These are phyloP conservation scores for Serendipita indica DNA, from an alignment of 768 basidiomycete species.

Conservation along the genomic window DNA sequence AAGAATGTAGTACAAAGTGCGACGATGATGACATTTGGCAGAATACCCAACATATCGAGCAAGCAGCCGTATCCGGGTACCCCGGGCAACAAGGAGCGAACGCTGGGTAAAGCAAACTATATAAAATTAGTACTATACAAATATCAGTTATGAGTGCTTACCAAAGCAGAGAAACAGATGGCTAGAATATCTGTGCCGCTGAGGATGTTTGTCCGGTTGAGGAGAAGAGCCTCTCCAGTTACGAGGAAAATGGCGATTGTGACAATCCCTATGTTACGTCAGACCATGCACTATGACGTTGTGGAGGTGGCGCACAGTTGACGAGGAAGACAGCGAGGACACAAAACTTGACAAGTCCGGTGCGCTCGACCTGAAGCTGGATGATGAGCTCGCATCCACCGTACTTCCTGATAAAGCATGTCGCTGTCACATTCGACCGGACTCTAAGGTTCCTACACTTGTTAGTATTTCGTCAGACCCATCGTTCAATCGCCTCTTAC, in stretches of 20 bases:
- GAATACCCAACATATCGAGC: background rate
- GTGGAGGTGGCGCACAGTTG: background rate
- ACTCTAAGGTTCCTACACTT: background rate
- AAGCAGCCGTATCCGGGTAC: background rate
- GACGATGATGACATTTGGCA: constrained; percentile 3
- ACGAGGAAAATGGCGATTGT: background rate
- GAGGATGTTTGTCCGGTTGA: background rate
- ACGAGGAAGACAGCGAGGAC: background rate
- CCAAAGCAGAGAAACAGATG: background rate
- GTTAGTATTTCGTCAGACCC: background rate
- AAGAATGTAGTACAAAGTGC: background rate
- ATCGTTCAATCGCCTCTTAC: background rate
- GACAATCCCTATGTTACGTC: background rate
- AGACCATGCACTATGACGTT: background rate
- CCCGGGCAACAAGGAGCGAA: background rate
- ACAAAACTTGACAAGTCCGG: constrained; percentile 3
- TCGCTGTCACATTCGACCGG: background rate
- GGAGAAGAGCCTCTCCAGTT: background rate
- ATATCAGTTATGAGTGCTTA: background rate
- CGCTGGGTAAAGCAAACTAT: constrained; percentile 6
- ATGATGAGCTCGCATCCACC: background rate
- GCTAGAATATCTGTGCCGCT: background rate
- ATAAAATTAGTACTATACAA: background rate
- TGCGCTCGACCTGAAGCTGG: background rate
- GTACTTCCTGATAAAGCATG: background rate